Conservation (phyloP, 1,139 yeast genomes). For the Kodamaea suecica region DNA sequence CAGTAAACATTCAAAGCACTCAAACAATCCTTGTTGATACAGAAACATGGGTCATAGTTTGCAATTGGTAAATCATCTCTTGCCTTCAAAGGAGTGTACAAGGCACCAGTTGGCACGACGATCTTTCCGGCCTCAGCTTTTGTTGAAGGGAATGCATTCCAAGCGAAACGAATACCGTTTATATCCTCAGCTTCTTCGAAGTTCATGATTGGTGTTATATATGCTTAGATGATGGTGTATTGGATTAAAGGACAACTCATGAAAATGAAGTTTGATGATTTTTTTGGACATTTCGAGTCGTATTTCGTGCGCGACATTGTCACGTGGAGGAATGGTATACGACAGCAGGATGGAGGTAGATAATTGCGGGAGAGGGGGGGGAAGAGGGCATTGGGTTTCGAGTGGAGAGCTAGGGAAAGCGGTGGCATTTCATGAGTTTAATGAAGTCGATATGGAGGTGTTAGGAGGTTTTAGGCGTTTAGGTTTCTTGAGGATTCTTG, state of each 20-base stretch:
- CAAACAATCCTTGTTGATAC: constrained; percentile 78
- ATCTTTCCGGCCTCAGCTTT: constrained; percentile 87
- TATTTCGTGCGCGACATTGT: too few relatives aligned
- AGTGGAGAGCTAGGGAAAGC: too few relatives aligned
- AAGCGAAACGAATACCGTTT: constrained; percentile 49
- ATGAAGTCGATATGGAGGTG: too few relatives aligned
- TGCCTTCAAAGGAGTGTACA: constrained; percentile 86
- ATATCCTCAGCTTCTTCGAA: constrained; percentile 51
- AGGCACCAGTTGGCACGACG: constrained; percentile 91
- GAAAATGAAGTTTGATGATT: neutral
- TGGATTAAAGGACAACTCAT: constrained; percentile 8
- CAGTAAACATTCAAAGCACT: constrained; percentile 87
- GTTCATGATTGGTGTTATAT: constrained; percentile 26
- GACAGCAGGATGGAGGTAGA: too few relatives aligned
- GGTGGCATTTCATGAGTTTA: too few relatives aligned
- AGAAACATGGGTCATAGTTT: constrained; percentile 84
- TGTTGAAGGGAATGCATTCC: constrained; percentile 71
- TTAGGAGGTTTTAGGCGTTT: too few relatives aligned
- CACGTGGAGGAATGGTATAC: too few relatives aligned
- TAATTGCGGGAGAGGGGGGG: too few relatives aligned
- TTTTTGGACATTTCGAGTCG: constrained; percentile 1
- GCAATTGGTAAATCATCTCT: constrained; percentile 79
- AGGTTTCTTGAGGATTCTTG: too few relatives aligned
- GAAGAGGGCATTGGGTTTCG: too few relatives aligned
- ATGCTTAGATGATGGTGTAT: neutral